Conservation (phyloP, 169 alveolate genomes). For the Plasmodium billcollinsi region DNA sequence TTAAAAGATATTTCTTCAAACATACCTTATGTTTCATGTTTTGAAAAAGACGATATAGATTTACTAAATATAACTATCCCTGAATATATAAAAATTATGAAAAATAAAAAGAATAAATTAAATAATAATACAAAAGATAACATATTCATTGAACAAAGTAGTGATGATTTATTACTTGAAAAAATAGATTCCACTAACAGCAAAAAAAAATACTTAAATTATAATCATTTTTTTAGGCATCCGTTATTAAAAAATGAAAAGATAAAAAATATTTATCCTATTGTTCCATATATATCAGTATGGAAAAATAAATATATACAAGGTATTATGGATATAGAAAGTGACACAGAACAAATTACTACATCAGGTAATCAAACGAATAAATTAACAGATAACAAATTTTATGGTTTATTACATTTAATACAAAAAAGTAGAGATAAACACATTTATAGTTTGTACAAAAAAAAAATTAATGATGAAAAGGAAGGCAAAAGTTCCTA, state of each 20-base stretch:
- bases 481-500: not conserved
- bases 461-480: slow-evolving; percentile 5
- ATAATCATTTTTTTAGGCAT: slow-evolving; percentile 39
- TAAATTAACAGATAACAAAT: not conserved
- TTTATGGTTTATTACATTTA: slow-evolving; percentile 38
- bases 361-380: not conserved
- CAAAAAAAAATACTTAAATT: slow-evolving; percentile 12
- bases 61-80: slow-evolving; percentile 29
- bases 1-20: slow-evolving; percentile 30
- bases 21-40: slow-evolving; percentile 22
- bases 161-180: not conserved
- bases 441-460: slow-evolving; percentile 54
- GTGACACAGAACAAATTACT: not conserved
- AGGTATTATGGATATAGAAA: slow-evolving; percentile 69
- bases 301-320: slow-evolving; percentile 60
- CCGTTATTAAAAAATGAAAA: slow-evolving; percentile 35
- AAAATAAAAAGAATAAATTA: slow-evolving; percentile 18
- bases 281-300: slow-evolving; percentile 33
- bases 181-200: not conserved
- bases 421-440: slow-evolving; percentile 58
- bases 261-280: slow-evolving; percentile 47
- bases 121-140: slow-evolving; percentile 10
- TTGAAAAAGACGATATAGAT: slow-evolving; percentile 55
- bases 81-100: slow-evolving; percentile 32
- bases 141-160: not conserved